These are phyloP conservation scores for Euphorbia tirucalli DNA, from an alignment of 345 rosid genomes.

Conservation along the genomic window DNA sequence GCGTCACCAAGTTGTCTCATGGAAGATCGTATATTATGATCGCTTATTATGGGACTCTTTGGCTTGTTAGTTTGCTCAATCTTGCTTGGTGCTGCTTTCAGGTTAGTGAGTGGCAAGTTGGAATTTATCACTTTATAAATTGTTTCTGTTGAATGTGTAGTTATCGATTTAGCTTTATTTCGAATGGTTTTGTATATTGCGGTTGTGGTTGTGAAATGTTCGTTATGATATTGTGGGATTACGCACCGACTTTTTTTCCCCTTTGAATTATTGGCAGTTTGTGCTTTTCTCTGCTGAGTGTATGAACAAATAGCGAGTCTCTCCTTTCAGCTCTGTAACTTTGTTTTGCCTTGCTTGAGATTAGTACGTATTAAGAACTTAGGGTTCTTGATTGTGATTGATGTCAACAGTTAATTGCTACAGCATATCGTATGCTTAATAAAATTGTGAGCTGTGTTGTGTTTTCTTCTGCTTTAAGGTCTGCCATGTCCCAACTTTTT, in stretches of 20 bases:
- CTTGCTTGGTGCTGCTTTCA: constrained; percentile 80
- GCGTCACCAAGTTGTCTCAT: constrained; percentile 59
- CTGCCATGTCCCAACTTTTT: not conserved
- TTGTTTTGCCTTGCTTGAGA: not conserved
- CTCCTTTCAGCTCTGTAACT: not conserved
- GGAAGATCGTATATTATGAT: constrained; percentile 83
- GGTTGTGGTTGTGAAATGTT: not conserved
- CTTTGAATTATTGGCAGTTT: not conserved
- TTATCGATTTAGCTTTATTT: constrained; percentile 2
- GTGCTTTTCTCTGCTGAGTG: not conserved
- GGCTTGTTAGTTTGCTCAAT: constrained; percentile 91
- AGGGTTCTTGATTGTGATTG: not conserved
- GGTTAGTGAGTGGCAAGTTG: constrained; percentile 41
- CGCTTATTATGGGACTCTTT: constrained; percentile 73
- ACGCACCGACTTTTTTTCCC: not conserved
- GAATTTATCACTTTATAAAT: not conserved
- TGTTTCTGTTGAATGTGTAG: not conserved
- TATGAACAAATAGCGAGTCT: not conserved
- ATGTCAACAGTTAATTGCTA: not conserved
- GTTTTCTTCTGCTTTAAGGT: not conserved
- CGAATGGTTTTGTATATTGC: not conserved
- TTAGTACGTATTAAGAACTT: not conserved
- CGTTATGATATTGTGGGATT: not conserved
- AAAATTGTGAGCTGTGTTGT: not conserved
- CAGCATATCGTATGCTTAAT: not conserved